phyloP scores from a whole-genome alignment of 116 monocot species.

The Papilionanthe hybrid region DNA sequence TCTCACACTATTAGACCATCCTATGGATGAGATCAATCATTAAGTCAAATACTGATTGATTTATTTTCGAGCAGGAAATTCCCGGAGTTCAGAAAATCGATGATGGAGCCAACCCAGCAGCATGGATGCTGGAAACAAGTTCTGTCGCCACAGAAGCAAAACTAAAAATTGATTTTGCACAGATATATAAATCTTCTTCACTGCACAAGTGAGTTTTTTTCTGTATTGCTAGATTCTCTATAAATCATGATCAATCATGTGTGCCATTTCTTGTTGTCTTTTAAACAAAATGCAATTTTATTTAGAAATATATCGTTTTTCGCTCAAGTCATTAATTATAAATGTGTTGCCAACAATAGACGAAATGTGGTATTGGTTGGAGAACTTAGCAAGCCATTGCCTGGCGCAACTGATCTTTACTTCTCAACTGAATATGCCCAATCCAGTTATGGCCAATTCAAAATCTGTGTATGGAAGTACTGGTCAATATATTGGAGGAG shows the following conservation, averaged over 20 bases:
- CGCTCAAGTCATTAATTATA: background rate
- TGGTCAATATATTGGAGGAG: conserved; percentile 62
- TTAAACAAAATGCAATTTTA: background rate
- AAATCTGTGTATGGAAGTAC: conserved; percentile 61
- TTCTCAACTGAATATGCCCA: conserved; percentile 49
- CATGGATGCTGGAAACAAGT: conserved; percentile 91
- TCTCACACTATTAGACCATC: background rate
- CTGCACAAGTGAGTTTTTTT: conserved; percentile 41
- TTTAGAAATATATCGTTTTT: background rate
- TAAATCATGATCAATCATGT: background rate
- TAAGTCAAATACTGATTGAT: background rate
- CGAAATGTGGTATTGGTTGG: conserved; percentile 30
- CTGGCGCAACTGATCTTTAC: conserved; percentile 33
- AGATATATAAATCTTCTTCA: conserved; percentile 45
- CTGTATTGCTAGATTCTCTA: background rate
- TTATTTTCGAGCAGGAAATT: conserved; percentile 22
- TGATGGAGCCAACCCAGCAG: conserved; percentile 71
- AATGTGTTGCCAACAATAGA: conserved; percentile 16
- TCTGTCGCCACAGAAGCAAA: conserved; percentile 42
- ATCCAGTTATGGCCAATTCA: conserved; percentile 33
- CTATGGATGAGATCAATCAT: background rate
- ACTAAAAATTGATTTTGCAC: conserved; percentile 58
- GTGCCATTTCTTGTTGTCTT: background rate
- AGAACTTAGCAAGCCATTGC: conserved; percentile 34
- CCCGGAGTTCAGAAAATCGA: conserved; percentile 64